Conservation (phyloP, 2,329 filamentous ascomycete genomes). For the Venturia pyrina region DNA sequence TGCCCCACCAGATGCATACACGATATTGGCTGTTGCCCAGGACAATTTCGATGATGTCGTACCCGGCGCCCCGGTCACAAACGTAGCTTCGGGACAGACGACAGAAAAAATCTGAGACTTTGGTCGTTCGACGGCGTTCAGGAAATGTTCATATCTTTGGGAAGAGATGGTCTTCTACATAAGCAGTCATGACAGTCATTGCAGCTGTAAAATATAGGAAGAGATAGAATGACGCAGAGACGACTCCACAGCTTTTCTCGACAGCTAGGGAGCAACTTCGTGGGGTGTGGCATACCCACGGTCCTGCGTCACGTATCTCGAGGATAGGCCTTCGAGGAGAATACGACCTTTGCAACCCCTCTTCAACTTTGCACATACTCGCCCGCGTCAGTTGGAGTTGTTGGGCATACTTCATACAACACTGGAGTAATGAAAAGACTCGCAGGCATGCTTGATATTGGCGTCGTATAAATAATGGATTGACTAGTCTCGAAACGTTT, state of each 20-base stretch:
- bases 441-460: too few relatives aligned
- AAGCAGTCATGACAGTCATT: not conserved
- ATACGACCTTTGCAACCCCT: not conserved
- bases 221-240: not conserved
- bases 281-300: not conserved
- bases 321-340: not conserved
- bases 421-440: too few relatives aligned
- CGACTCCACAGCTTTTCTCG: not conserved
- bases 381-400: not conserved
- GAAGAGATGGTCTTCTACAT: not conserved
- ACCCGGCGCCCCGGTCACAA: constrained; percentile 7
- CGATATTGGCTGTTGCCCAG: constrained; percentile 12
- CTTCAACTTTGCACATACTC: not conserved
- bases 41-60: constrained; percentile 15
- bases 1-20: constrained; percentile 12
- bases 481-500: too few relatives aligned
- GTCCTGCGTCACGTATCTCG: not conserved
- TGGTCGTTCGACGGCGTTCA: not conserved
- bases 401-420: too few relatives aligned
- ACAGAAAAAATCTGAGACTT: not conserved
- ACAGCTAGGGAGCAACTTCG: not conserved
- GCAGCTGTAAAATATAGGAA: not conserved
- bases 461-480: too few relatives aligned
- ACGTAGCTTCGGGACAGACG: not conserved
- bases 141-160: not conserved